Conservation (phyloP, 176 grass and related monocot genomes). For the Sorghum bicolor region Sorghum_bicolor_NCBIv3 NC_012870.2:15485501-15486000, state of each 20-base stretch:
- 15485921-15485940: background rate
- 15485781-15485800: background rate
- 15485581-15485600: background rate
- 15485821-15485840: background rate
- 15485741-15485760: background rate
- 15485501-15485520: slow-evolving; percentile 30
- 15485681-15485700: background rate
- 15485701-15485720: slow-evolving; percentile 19
- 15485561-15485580: background rate
- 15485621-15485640: slow-evolving; percentile 30
- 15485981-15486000: background rate
- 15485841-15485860: background rate
- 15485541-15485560: background rate
- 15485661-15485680: slow-evolving; percentile 7
- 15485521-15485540: background rate
- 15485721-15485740: background rate
- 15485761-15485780: background rate
- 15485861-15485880: background rate
- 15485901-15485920: background rate
- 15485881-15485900: background rate
- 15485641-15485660: slow-evolving; percentile 17
- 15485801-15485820: background rate
- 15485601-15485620: slow-evolving; percentile 12
- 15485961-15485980: background rate
- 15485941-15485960: background rate